Evolutionary conservation across 2,329 filamentous ascomycete species (phyloP).

Genomic region (Phialophora expanda): DNA sequence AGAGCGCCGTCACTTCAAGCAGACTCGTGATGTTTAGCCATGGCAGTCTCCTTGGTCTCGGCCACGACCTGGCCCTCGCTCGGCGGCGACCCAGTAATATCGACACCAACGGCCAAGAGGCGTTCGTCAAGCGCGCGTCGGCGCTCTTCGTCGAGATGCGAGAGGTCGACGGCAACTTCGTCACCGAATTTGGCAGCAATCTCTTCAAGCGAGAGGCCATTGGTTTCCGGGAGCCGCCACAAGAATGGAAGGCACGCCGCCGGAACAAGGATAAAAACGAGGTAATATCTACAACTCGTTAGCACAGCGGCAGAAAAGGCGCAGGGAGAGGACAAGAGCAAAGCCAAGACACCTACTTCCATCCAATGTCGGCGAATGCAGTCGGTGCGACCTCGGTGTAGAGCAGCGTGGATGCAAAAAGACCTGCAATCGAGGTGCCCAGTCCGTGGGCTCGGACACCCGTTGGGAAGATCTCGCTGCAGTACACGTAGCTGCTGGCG

Average conservation of each 20-base stretch:
- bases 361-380: conserved; percentile 24
- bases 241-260: conserved; percentile 23
- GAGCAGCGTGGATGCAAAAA: conserved; percentile 25
- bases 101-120: conserved; percentile 26
- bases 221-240: conserved; percentile 44
- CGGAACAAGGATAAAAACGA: conserved; percentile 28
- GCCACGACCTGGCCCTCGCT: conserved; percentile 12
- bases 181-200: conserved; percentile 46
- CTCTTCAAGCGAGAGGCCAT: conserved; percentile 44
- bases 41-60: conserved; percentile 19
- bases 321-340: neutral
- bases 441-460: conserved; percentile 36
- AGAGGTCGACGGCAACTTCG: conserved; percentile 38
- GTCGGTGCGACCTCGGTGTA: conserved; percentile 25
- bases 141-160: conserved; percentile 32
- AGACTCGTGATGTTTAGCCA: conserved; percentile 19
- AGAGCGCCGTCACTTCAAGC: conserved; percentile 13
- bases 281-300: conserved; percentile 22
- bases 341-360: conserved; percentile 19
- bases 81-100: conserved; percentile 17
- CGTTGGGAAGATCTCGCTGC: conserved; percentile 54
- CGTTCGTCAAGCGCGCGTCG: conserved; percentile 26
- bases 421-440: conserved; percentile 22
- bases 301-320: neutral
- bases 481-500: conserved; percentile 55